Conservation (phyloP, 805 yeast genomes). For the Kuraishia capsulata region DNA sequence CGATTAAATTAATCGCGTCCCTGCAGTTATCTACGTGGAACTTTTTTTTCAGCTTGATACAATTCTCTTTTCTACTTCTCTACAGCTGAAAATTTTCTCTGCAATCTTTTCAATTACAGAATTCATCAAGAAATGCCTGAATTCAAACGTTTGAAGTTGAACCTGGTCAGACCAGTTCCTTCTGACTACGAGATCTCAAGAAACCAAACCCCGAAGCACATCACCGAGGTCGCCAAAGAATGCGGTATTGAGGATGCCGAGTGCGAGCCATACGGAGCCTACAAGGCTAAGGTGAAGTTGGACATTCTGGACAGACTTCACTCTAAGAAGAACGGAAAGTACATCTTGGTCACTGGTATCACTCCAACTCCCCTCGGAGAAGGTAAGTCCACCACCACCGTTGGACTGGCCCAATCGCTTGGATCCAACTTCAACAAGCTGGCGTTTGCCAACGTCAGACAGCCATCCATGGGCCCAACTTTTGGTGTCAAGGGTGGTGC, state of each 20-base stretch:
- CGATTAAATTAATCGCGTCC: no score
- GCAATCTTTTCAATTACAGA: no score
- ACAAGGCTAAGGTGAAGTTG: conserved; percentile 80
- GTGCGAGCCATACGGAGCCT: conserved; percentile 81
- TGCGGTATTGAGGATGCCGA: conserved; percentile 72
- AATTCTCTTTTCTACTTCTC: no score
- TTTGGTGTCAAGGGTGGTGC: conserved; percentile 99
- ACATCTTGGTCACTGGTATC: conserved; percentile 90
- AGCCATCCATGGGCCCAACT: conserved; percentile 98
- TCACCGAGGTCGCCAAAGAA: conserved; percentile 67
- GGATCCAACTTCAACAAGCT: conserved; percentile 82
- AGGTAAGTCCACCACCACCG: conserved; percentile 94
- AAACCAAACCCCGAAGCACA: conserved; percentile 78
- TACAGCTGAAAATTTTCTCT: neutral
- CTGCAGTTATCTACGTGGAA: no score
- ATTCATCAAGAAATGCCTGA: conserved; percentile 17
- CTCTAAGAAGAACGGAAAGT: conserved; percentile 64
- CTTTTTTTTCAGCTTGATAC: no score
- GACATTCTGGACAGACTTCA: conserved; percentile 59
- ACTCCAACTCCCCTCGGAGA: conserved; percentile 98
- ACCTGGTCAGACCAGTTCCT: conserved; percentile 66
- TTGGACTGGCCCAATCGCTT: conserved; percentile 93
- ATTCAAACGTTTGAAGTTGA: conserved; percentile 26
- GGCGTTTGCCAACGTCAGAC: conserved; percentile 91
- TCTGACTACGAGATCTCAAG: conserved; percentile 87